Evolutionary conservation across 177 flowering plant genomes (phyloP).

Genomic region (Telopea speciosissima): DNA sequence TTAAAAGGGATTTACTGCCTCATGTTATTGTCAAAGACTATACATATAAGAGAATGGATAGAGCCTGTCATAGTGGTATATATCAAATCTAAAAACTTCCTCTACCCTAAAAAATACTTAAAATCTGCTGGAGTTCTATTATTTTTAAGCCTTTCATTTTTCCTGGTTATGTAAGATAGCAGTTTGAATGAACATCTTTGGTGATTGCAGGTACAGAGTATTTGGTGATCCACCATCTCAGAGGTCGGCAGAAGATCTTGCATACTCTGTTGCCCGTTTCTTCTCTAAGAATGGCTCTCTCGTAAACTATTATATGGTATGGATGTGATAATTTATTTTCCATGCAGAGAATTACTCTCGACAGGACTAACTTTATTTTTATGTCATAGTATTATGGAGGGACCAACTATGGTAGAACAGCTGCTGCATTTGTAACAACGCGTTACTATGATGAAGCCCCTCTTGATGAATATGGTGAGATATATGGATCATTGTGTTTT

Average conservation of each 20-base stretch:
- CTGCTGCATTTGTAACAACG: constrained; percentile 61
- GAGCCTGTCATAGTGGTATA: not conserved
- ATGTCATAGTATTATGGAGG: constrained; percentile 76
- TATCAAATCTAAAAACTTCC: not conserved
- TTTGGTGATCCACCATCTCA: constrained; percentile 89
- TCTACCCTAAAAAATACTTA: not conserved
- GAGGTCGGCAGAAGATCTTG: constrained; percentile 87
- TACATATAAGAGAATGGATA: not conserved
- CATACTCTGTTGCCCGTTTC: constrained; percentile 75
- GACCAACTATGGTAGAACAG: constrained; percentile 79
- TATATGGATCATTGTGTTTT: not conserved
- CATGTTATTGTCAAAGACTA: not conserved
- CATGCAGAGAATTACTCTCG: not conserved
- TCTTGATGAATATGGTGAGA: constrained; percentile 80
- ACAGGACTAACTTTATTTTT: not conserved
- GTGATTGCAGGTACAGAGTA: constrained; percentile 52
- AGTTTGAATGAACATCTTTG: not conserved
- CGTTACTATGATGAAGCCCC: constrained; percentile 98
- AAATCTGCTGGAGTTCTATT: not conserved
- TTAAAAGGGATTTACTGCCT: not conserved
- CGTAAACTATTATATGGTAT: constrained; percentile 86
- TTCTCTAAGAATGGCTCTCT: constrained; percentile 75
- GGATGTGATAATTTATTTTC: not conserved
- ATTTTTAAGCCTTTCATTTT: too few species aligned
- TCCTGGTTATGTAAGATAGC: not conserved